These are phyloP conservation scores for Kalanchoe fedtschenkoi DNA, from an alignment of 164 flowering plant genomes.

Conservation along the genomic window DNA sequence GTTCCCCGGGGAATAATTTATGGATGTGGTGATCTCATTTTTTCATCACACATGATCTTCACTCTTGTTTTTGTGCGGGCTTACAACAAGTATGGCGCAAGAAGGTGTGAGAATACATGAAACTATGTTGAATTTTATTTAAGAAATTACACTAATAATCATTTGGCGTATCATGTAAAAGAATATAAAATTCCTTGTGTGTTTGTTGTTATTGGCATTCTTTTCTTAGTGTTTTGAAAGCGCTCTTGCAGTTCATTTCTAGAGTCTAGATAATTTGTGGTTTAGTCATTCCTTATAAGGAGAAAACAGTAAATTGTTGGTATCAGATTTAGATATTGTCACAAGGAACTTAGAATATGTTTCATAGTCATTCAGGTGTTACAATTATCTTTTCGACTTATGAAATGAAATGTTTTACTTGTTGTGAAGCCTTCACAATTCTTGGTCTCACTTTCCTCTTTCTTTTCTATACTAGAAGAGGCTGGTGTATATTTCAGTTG, in stretches of 20 bases:
- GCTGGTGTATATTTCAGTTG: not conserved
- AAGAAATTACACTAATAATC: slow-evolving; percentile 48
- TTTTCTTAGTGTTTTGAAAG: not conserved
- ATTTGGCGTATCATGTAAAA: not conserved
- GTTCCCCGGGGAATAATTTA: slow-evolving; percentile 74
- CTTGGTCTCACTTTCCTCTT: not conserved
- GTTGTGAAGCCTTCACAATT: not conserved
- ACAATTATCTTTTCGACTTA: not conserved
- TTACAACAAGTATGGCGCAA: slow-evolving; percentile 81
- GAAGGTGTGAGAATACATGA: slow-evolving; percentile 35
- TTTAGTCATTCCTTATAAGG: not conserved
- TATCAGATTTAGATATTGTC: not conserved
- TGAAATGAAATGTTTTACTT: not conserved
- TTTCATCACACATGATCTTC: slow-evolving; percentile 98
- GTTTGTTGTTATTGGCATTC: not conserved
- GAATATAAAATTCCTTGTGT: not conserved
- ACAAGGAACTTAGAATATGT: not conserved
- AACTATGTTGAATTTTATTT: slow-evolving; percentile 70
- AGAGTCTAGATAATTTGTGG: not conserved
- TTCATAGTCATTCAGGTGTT: no score
- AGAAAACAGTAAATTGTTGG: not conserved
- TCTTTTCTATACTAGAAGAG: not conserved
- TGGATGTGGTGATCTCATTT: slow-evolving; percentile 98
- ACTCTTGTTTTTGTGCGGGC: slow-evolving; percentile 85
- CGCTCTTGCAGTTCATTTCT: not conserved